Evolutionary conservation across 2,329 filamentous ascomycete species (phyloP).

Genomic region (Colletotrichum aenigma): DNA sequence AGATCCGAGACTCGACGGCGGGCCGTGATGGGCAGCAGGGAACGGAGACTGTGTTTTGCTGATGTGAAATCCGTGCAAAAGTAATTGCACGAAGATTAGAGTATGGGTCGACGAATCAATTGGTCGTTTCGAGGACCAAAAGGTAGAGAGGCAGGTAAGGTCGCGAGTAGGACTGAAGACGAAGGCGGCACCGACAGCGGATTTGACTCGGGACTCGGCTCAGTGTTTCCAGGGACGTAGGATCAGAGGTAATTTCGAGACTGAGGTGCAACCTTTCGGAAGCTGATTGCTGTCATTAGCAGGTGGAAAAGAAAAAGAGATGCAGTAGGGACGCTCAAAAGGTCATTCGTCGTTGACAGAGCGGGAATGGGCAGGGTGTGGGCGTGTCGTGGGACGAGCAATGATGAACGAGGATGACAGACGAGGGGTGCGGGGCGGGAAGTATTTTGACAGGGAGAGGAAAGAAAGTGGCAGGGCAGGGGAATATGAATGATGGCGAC

Average conservation of each 20-base stretch:
- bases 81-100: conserved; percentile 4
- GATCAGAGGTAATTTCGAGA: not conserved
- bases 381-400: conserved; percentile 17
- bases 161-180: not conserved
- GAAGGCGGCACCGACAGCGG: conserved; percentile 6
- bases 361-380: conserved; percentile 2
- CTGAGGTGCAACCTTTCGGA: not conserved
- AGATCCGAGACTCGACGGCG: conserved; percentile 28
- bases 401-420: conserved; percentile 20
- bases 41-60: not conserved
- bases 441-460: conserved; percentile 19
- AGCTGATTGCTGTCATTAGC: conserved; percentile 4
- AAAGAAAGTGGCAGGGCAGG: conserved; percentile 18
- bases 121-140: conserved; percentile 2
- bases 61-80: not conserved
- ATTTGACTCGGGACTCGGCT: conserved; percentile 1
- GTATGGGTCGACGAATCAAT: not conserved
- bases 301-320: not conserved
- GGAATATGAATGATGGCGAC: conserved; percentile 23
- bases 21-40: conserved; percentile 40
- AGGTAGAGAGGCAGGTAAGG: not conserved
- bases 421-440: conserved; percentile 21
- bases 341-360: not conserved
- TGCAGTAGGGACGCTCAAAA: not conserved
- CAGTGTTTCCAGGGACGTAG: not conserved